A percentile compares a stretch with the other conserved stretches of the same genome.
Conservation (phyloP, 306 rosid species). For the Myrica gale region DNA sequence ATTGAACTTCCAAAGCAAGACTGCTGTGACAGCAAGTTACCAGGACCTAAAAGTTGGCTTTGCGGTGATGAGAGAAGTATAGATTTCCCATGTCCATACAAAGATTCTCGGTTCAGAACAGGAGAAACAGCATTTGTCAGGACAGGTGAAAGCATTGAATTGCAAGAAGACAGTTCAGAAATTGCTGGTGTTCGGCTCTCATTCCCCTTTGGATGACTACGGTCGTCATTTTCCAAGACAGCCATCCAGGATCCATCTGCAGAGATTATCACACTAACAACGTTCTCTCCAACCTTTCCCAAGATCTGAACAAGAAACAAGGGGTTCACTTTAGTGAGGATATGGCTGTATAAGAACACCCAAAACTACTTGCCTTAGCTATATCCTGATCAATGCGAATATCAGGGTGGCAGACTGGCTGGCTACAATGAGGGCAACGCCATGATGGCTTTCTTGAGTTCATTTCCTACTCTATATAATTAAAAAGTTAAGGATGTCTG, state of each 20-base stretch:
- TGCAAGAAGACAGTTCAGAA: background rate
- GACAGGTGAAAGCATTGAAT: background rate
- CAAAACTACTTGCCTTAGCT: slow-evolving; percentile 10
- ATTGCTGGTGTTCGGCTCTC: background rate
- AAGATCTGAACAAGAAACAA: slow-evolving; percentile 3
- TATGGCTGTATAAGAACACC: background rate
- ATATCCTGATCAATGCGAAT: background rate
- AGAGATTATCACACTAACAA: slow-evolving; percentile 1
- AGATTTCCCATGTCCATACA: background rate
- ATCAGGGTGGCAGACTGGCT: background rate
- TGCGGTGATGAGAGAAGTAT: background rate
- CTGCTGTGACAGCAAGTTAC: background rate
- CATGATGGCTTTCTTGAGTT: slow-evolving; percentile 4
- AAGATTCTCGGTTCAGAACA: background rate
- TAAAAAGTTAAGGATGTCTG: too few species aligned
- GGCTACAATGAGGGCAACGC: slow-evolving; percentile 8
- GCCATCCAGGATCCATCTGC: slow-evolving; percentile 10
- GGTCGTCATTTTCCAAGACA: background rate
- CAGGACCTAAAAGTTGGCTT: background rate
- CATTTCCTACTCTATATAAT: too few species aligned
- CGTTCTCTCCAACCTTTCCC: background rate
- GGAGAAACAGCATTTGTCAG: background rate
- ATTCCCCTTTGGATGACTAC: background rate
- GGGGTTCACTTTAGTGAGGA: background rate
- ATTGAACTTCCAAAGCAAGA: background rate